Percentiles rank a stretch among this genome's conserved stretches.
Conservation (phyloP, 345 rosid genomes). For the Anastatica hierochuntica region DNA sequence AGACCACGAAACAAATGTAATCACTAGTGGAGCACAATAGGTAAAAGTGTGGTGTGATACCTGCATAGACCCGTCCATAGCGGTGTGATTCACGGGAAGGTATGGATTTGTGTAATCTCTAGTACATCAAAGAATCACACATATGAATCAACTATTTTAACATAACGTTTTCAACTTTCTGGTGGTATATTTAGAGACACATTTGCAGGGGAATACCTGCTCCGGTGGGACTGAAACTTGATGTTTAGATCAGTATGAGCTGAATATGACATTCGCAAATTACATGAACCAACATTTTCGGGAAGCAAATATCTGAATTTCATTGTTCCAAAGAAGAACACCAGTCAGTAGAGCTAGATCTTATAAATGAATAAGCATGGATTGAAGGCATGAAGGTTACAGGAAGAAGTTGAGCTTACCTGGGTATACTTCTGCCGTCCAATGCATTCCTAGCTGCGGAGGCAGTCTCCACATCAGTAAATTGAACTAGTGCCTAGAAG, state of each 20-base stretch:
- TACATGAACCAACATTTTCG: slow-evolving; percentile 59
- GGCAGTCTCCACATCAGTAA: slow-evolving; percentile 84
- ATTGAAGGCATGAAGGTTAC: slow-evolving; percentile 1
- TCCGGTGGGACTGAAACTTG: slow-evolving; percentile 96
- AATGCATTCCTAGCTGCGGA: slow-evolving; percentile 67
- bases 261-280: slow-evolving; percentile 84
- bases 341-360: neutral
- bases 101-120: slow-evolving; percentile 96
- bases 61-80: slow-evolving; percentile 79
- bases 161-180: neutral
- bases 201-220: slow-evolving; percentile 49
- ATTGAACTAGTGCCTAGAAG: slow-evolving; percentile 84
- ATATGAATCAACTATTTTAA: slow-evolving; percentile 14
- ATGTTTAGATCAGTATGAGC: slow-evolving; percentile 95
- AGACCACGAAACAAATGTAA: neutral
- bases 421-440: slow-evolving; percentile 97
- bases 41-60: slow-evolving; percentile 24
- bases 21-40: neutral
- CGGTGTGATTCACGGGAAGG: slow-evolving; percentile 94
- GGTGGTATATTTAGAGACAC: neutral
- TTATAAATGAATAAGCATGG: neutral
- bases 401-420: slow-evolving; percentile 29
- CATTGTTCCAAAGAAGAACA: neutral
- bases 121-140: slow-evolving; percentile 11
- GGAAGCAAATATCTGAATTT: slow-evolving; percentile 78